phyloP scores from a whole-genome alignment of 2,329 filamentous ascomycete genomes.

The Mycosphaerella sp. region DNA sequence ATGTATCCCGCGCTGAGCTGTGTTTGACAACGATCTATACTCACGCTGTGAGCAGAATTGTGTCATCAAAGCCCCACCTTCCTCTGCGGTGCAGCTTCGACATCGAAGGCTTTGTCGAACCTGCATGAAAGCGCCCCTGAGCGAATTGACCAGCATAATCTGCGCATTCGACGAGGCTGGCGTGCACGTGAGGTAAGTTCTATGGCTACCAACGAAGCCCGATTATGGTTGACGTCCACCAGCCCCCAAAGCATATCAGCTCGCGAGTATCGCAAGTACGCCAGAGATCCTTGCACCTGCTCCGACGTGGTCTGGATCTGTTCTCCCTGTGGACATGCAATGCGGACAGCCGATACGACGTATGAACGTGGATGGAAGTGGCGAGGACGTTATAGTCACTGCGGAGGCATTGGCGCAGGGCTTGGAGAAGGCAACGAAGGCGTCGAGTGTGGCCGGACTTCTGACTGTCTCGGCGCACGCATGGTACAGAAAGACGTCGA shows the following conservation, averaged over 20 bases:
- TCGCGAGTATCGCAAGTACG: slow-evolving; percentile 33
- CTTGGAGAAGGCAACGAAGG: slow-evolving; percentile 84
- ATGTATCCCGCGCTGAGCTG: not conserved
- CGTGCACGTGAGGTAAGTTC: slow-evolving; percentile 12
- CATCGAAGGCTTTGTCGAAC: slow-evolving; percentile 74
- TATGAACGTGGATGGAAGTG: slow-evolving; percentile 75
- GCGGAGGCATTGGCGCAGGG: slow-evolving; percentile 76
- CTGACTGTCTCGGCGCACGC: slow-evolving; percentile 66
- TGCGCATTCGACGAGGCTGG: slow-evolving; percentile 29
- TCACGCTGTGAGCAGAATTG: slow-evolving; percentile 62
- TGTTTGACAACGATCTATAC: not conserved
- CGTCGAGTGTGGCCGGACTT: slow-evolving; percentile 76
- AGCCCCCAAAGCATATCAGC: not conserved
- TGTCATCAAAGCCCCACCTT: slow-evolving; percentile 71
- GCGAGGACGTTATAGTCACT: slow-evolving; percentile 74
- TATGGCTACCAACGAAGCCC: not conserved
- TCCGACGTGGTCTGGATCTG: slow-evolving; percentile 72
- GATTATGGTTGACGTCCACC: not conserved
- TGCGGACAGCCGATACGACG: slow-evolving; percentile 54
- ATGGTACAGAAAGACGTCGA: slow-evolving; percentile 79
- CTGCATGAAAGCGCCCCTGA: slow-evolving; percentile 67
- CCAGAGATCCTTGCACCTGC: slow-evolving; percentile 54
- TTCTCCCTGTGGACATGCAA: slow-evolving; percentile 69
- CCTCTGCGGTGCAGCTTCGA: slow-evolving; percentile 61
- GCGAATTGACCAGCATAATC: slow-evolving; percentile 30